Base-by-base conservation (phyloP, 768 basidiomycete genomes). In the Agaricus blazei region DNA sequence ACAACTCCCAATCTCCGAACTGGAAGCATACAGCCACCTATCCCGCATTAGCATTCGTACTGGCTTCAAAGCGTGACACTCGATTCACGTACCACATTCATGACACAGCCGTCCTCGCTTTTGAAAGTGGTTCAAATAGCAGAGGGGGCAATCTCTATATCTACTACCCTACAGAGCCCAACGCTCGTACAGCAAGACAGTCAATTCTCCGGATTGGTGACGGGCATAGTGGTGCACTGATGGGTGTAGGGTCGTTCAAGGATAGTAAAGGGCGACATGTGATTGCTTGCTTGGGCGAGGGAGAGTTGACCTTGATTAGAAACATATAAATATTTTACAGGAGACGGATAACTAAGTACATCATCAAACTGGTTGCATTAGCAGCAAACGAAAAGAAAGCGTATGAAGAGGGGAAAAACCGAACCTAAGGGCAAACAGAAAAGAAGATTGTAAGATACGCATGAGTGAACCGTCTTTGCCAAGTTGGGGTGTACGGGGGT, bases 41-140 rank as follows among this genome's bases (percentile, higher is more conserved):
- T 68, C 85, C 89, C 19, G 96, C 94, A 0, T 79, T 99, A 26
- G 81, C 93, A 0, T 99, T 98, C 65, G 96, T 99, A 40, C 76
- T 99, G 48, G 93, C 93, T 8, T 93, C 91, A 11, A 98, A 98
- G 66, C 85, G 83, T 28, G 93, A 98, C 67, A 84, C 89, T 0
- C 83, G 92, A 19, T 93, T 95, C 71, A 90, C 90, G 1, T 81
- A 88, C 63, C 93, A 98, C 64, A 68, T 83, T 34, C 68, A 78
- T 0, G 68, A 69, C 1, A 67, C 74, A 42, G 77, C 76, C 4
- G 84, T 90, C 2, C 72, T 93, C 46, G 93, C 93, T 0, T 94
- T 98, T 61, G 95, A 98, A 68, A 84, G 84, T 57, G 91, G 89
- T 9, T 65, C 77, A 1, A 70, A 73, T 34, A 79, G 81, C 55